Evolutionary conservation across 2,329 filamentous ascomycete genomes (phyloP).

Genomic region (Metarhizium rileyi): DNA sequence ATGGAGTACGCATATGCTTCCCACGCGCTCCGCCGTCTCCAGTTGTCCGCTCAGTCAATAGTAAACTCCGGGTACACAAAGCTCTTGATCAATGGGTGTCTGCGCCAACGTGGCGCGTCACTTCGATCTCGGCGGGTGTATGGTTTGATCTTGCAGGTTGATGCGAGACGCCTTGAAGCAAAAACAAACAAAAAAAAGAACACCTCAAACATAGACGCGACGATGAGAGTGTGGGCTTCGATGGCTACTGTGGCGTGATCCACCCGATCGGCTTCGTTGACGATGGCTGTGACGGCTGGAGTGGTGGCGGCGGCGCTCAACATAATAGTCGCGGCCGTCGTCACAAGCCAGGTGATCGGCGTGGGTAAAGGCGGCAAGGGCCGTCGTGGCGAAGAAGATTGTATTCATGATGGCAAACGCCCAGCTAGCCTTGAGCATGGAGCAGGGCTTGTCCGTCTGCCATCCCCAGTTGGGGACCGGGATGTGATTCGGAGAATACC

Average conservation of each 20-base stretch:
- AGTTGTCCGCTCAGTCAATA: no score
- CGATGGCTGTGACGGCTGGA: constrained; percentile 31
- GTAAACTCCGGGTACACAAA: no score
- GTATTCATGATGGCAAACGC: constrained; percentile 84
- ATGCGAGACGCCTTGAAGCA: no score
- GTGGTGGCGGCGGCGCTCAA: constrained; percentile 21
- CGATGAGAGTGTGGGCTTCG: constrained; percentile 40
- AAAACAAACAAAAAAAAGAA: no score
- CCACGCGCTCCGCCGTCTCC: no score
- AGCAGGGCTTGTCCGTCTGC: constrained; percentile 64
- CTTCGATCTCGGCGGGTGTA: not conserved
- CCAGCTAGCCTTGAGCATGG: constrained; percentile 86
- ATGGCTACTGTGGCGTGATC: constrained; percentile 29
- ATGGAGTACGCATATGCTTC: no score
- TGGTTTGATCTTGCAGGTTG: not conserved
- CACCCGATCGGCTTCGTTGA: constrained; percentile 26
- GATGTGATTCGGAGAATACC: constrained; percentile 41
- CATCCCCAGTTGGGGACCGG: constrained; percentile 45
- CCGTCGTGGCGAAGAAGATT: constrained; percentile 71
- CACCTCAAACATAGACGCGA: constrained; percentile 37
- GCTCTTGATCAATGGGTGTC: no score
- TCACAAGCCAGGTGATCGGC: constrained; percentile 41
- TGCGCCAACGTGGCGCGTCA: not conserved
- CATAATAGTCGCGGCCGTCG: constrained; percentile 13
- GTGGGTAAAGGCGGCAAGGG: constrained; percentile 55